A percentile compares a stretch with the other conserved stretches of the same genome.
Conservation (phyloP, 1,284 basidiomycete species). For the Pisolithus thermaeus region DNA sequence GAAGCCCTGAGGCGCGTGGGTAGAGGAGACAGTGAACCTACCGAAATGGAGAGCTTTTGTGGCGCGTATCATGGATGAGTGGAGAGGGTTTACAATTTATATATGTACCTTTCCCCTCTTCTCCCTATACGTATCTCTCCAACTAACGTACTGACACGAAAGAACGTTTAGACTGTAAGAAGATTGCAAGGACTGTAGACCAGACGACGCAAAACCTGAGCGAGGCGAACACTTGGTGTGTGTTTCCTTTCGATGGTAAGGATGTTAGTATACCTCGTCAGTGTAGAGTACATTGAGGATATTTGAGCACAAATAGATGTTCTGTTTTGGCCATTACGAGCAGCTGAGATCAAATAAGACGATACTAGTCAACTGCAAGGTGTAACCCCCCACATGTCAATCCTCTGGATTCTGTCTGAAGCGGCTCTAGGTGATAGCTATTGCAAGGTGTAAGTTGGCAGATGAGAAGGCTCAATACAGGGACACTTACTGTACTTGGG, state of each 20-base stretch:
- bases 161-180: constrained; percentile 91
- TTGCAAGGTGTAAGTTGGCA: neutral
- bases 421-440: neutral
- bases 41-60: constrained; percentile 24
- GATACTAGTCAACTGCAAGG: neutral
- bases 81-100: constrained; percentile 7
- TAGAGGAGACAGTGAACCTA: constrained; percentile 21
- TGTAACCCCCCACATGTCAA: too few species aligned
- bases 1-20: constrained; percentile 33
- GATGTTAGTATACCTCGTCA: too few species aligned
- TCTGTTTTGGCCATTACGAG: too few species aligned
- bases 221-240: neutral
- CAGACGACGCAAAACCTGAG: constrained; percentile 84
- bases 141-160: constrained; percentile 66
- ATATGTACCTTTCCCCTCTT: neutral
- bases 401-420: neutral
- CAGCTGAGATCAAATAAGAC: too few species aligned
- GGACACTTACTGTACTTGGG: constrained; percentile 67
- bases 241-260: too few species aligned
- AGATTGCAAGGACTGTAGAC: constrained; percentile 88
- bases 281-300: too few species aligned
- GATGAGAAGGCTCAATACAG: too few species aligned
- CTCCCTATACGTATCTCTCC: too few species aligned
- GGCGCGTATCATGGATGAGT: constrained; percentile 17
- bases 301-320: too few species aligned